These are phyloP conservation scores for Melampsora larici-populina DNA, from an alignment of 1,284 basidiomycete genomes.

Conservation along the genomic window DNA sequence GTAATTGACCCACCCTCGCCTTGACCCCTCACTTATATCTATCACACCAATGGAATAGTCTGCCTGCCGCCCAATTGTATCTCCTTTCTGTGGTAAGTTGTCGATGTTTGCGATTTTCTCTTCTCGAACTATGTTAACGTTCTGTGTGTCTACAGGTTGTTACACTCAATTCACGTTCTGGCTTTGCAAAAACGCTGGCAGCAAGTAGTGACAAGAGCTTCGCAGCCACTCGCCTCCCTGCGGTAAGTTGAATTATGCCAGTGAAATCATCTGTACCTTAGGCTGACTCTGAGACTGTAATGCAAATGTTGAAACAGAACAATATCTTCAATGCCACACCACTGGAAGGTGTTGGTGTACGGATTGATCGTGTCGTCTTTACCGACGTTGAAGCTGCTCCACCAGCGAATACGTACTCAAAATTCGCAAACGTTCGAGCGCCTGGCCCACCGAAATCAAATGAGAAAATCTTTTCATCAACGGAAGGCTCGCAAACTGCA, in stretches of 20 bases:
- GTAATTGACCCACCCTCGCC: background rate
- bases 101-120: background rate
- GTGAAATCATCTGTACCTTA: background rate
- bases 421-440: conserved; percentile 2
- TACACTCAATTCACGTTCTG: background rate
- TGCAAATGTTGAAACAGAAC: background rate
- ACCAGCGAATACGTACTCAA: background rate
- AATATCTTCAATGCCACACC: conserved; percentile 4
- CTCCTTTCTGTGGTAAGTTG: conserved; percentile 1
- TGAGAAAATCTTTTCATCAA: background rate
- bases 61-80: conserved; percentile 2
- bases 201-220: background rate
- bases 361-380: background rate
- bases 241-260: background rate
- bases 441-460: background rate
- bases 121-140: background rate
- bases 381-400: conserved; percentile 1
- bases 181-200: background rate
- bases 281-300: background rate
- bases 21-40: background rate
- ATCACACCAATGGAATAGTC: background rate
- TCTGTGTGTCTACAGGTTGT: background rate
- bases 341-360: background rate
- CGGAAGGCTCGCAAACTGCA: background rate
- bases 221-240: background rate